Base-by-base conservation (phyloP, 2,329 filamentous ascomycete species). In the Sporothrix luriei region DNA sequence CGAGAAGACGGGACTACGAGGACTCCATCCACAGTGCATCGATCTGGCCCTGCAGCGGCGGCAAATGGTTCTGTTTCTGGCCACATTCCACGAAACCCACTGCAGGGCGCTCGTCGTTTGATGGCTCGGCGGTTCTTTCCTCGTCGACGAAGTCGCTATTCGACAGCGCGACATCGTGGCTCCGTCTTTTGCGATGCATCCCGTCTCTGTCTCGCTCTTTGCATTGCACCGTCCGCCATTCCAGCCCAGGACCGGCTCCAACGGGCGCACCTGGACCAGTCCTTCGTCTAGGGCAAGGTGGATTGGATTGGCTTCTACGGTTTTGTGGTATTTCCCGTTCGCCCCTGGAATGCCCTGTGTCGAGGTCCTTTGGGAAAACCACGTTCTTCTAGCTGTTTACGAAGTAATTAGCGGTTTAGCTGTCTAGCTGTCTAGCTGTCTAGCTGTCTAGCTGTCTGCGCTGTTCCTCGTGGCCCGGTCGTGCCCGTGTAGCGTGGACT, bases 1-100 rank as follows among this genome's bases (percentile, higher is more conserved):
- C n/a, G n/a, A n/a, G 7, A 48, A 59, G 13, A 21, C 33, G 40
- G 48, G 40, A n/a, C 46, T 11, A 29, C n/a, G 29, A 7, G 38
- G 33, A 51, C 55, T 61, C 54, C 66, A 68, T 57, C 24, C 33
- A 19, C 64, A 46, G 64, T 26, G 51, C 49, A 55, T 55, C 51
- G 16, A 11, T 29, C 49, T 9, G 29, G 21, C 24, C 24, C 51
- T 67, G 21, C 40, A 24, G n/a, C 52, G 68, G 68, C 68, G 68
- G 61, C 51, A 57, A 66, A 69, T 69, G 49, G 49, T 62, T 55
- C 68, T 57, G 59, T 64, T 69, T 69, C 38, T 52, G 68, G 68
- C 40, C 19, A 65, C 65, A 33, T 33, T 33, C 33, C 33, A 33
- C 33, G 33, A 33, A 33, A 33, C 33, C 33, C 1, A 6, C 29